Base-by-base conservation (phyloP, 2,329 filamentous ascomycete species). In the Calonectria ilicicola region DNA sequence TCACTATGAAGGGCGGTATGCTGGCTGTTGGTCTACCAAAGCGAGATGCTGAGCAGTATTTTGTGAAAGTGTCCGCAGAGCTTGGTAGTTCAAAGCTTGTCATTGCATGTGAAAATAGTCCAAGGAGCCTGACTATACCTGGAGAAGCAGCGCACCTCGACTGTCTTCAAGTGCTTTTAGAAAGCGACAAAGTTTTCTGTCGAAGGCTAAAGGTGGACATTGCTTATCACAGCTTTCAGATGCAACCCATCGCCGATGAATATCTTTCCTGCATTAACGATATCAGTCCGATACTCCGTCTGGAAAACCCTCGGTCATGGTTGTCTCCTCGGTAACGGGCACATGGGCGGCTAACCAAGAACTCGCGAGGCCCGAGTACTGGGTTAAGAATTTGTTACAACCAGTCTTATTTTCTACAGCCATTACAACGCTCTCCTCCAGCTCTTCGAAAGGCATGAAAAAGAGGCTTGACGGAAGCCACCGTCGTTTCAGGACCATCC, bases 211-310 rank as follows among this genome's bases (percentile, higher is more conserved):
- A 83, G 23, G 84, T 88, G 4, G 84, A 86, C 14, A 84, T 84
- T 4, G 86, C 86, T 1, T 89, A 89, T 44, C 88, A 89, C 74
- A 89, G 87, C 0, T 83, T 85, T 67, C 86, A 87, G 72, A 89
- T 89, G 87, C 8, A 6, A 42, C 65, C 5, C 40, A 62, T 23
- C 10, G 15, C 58, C 14, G 26, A 44, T 10, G 38, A 44, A 26
- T 44, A 63, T n/a, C 40, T 44, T 19, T 7, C 38, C 32, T 29
- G 10, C 5, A 26, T 44, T 3, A 12, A 35, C 7, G 5, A 35
- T 6, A 17, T 56, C 10, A 35, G 19, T 32, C 49, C 9, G 27
- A 56, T n/a, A 8, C 10, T 23, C 26, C 23, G 23, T 21, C 62
- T 9, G 15, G 2, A 47, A 26, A 29, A 8, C 35, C 29, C 7